Base-by-base conservation (phyloP, 106 monocot species). In the Dendrobium catenatum region DNA sequence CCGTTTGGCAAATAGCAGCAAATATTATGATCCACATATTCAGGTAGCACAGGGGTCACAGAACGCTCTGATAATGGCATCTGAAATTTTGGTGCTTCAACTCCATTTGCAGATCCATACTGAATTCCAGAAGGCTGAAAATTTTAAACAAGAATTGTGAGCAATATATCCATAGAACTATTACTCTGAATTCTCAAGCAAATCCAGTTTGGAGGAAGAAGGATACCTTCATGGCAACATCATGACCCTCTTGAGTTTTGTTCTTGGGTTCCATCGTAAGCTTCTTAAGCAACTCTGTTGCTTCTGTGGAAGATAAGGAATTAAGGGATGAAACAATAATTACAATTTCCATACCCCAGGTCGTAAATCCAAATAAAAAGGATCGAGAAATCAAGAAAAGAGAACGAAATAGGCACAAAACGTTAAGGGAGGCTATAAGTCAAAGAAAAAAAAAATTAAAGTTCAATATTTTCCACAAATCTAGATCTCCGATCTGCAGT, bases 201-300 rank as follows among this genome's bases (percentile, higher is more conserved):
- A 42, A 78, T 7, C 17, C 13, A 72, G 27, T 29, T 72, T 43
- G 17, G 7, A 79, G 5, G 37, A 37, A 42, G 3, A 82, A 18
- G 0, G 16, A 9, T 55, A 93, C 88, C 88, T 88, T 86, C 88
- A 88, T 87, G 6, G 89, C 76, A 20, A 80, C 85, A 18, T 93
- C 86, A 15, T 84, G 42, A 55, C 55, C 83, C 59, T 90, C 89
- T n/a, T 86, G 80, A 9, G 68, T 77, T 75, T 93, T 87, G 68
- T 75, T 82, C 82, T 88, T 87, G 5, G 80, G n/a, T 81, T 90
- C 90, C 78, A 93, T 61, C 6, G 93, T 78, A 40, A 93, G 42
- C 43, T 90, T 90, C 54, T 88, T 85, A 74, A 90, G 75, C 29
- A 90, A 85, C 55, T 93, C 93, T 2, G 83, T 80, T 59, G 90